phyloP scores from a whole-genome alignment of 148 eudicot species.

The Amaranthus hypochondriacus region DNA sequence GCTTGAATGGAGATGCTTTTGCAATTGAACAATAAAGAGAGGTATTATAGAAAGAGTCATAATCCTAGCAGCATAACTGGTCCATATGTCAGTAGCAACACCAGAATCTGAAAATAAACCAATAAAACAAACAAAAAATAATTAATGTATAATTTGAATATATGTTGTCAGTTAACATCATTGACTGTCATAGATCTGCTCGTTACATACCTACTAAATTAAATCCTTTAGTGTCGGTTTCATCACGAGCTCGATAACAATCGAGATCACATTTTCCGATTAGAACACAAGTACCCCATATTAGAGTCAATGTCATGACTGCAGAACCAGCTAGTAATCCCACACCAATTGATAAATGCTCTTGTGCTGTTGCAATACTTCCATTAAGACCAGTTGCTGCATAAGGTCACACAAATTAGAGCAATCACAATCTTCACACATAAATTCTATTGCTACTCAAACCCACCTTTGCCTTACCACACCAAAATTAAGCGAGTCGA shows the following conservation, averaged over 20 bases:
- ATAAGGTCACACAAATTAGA: not conserved
- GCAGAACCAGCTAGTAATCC: constrained; percentile 96
- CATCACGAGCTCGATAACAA: constrained; percentile 44
- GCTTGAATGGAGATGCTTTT: constrained; percentile 50
- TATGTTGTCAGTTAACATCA: too few relatives aligned
- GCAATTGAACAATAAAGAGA: constrained; percentile 70
- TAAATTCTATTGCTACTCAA: too few relatives aligned
- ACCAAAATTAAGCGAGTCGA: too few relatives aligned
- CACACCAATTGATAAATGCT: constrained; percentile 92
- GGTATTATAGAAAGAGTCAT: constrained; percentile 74
- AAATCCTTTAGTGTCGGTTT: constrained; percentile 54
- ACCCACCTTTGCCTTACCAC: too few relatives aligned
- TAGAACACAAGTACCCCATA: constrained; percentile 80
- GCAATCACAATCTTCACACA: too few relatives aligned
- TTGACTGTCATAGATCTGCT: too few relatives aligned
- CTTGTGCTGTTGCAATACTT: constrained; percentile 61
- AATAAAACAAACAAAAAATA: not conserved
- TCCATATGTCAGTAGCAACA: constrained; percentile 83
- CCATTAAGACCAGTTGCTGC: constrained; percentile 92
- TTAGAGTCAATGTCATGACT: constrained; percentile 77
- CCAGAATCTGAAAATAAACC: constrained; percentile 54
- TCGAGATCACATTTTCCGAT: constrained; percentile 84
- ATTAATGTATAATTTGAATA: not conserved
- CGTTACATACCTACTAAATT: constrained; percentile 42
- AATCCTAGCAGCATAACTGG: constrained; percentile 77